A percentile compares a stretch with the other conserved stretches of the same genome.
phyloP scores from a whole-genome alignment of 106 monocot species.

The Acorus calamus region DNA sequence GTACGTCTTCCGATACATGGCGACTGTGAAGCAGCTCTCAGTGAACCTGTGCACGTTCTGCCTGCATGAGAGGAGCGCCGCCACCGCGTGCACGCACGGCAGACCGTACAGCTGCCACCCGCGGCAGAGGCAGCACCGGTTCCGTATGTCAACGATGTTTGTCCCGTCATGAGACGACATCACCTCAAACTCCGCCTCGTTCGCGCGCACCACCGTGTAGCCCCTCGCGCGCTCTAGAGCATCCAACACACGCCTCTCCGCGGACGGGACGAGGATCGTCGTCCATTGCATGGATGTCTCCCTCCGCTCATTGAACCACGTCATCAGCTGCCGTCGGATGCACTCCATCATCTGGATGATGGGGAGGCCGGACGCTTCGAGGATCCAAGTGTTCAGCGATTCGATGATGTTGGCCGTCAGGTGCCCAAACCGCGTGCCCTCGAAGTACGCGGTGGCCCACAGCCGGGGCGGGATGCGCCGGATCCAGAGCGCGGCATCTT shows the following conservation, averaged over 20 bases:
- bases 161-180: constrained; percentile 57
- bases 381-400: constrained; percentile 74
- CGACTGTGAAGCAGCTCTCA: constrained; percentile 89
- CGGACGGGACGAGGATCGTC: constrained; percentile 60
- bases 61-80: constrained; percentile 70
- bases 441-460: constrained; percentile 96
- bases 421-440: constrained; percentile 81
- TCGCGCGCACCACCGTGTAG: constrained; percentile 69
- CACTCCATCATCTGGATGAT: constrained; percentile 95
- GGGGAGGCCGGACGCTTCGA: constrained; percentile 81
- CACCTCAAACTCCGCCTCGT: constrained; percentile 92
- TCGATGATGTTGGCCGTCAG: constrained; percentile 77
- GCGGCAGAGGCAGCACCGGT: constrained; percentile 75
- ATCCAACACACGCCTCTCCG: constrained; percentile 65
- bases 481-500: constrained; percentile 92
- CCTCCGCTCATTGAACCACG: constrained; percentile 93
- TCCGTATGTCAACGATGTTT: constrained; percentile 88
- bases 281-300: constrained; percentile 88
- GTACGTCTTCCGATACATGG: constrained; percentile 85
- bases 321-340: constrained; percentile 87
- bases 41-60: constrained; percentile 89
- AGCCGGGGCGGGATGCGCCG: constrained; percentile 66
- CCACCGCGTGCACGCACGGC: constrained; percentile 89
- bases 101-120: constrained; percentile 95
- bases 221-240: constrained; percentile 52